Evolutionary conservation across 306 rosid species (phyloP).

Genomic region (Clitoria ternatea): DNA sequence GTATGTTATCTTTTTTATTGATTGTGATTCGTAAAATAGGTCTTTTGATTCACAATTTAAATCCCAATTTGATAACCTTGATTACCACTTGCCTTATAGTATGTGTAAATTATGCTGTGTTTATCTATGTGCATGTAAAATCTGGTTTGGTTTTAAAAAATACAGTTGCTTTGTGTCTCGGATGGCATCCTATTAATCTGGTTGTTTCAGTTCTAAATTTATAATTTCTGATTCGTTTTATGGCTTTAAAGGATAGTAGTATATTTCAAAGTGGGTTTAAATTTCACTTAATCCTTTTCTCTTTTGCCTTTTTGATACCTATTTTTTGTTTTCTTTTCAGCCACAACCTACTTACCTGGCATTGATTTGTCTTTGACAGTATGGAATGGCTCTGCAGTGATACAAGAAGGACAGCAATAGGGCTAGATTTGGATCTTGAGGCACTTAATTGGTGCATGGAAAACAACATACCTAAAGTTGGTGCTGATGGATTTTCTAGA

Average conservation of each 20-base stretch:
- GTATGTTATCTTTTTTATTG: no score
- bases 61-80: no score
- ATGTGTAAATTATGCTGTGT: background rate
- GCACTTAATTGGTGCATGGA: conserved; percentile 84
- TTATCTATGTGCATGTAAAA: background rate
- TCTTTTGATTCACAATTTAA: no score
- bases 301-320: background rate
- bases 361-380: conserved; percentile 42
- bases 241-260: background rate
- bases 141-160: background rate
- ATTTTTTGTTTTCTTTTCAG: background rate
- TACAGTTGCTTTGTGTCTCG: background rate
- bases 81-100: background rate
- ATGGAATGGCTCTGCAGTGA: conserved; percentile 78
- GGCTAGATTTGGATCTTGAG: conserved; percentile 81
- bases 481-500: conserved; percentile 70
- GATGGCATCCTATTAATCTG: background rate
- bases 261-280: background rate
- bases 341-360: background rate
- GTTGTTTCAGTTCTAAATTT: conserved; percentile 2
- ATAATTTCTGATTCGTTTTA: background rate
- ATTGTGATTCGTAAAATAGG: no score
- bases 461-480: conserved; percentile 61
- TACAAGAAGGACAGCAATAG: conserved; percentile 71
- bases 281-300: background rate